Conservation (phyloP, 148 eudicot species). For the Silene latifolia region DNA sequence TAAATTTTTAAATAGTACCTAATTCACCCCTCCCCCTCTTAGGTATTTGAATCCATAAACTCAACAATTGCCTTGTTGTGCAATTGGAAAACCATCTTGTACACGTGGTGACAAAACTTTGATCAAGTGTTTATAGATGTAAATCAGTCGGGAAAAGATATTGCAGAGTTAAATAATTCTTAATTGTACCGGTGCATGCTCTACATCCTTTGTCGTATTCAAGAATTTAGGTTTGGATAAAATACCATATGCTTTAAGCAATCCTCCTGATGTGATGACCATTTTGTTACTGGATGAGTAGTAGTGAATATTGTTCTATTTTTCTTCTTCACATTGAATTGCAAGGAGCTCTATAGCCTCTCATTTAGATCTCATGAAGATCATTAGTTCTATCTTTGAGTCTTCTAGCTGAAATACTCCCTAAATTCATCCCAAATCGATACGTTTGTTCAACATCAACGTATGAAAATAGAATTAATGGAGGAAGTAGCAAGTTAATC, state of each 20-base stretch:
- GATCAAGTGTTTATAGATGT: neutral
- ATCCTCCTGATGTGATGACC: neutral
- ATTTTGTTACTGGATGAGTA: neutral
- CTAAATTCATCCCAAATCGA: no score
- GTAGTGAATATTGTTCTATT: neutral
- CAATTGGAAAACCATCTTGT: neutral
- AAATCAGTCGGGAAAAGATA: neutral
- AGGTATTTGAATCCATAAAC: no score
- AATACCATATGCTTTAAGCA: neutral
- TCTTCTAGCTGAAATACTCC: no score
- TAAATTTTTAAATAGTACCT: no score
- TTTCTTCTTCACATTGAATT: neutral
- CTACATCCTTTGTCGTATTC: slow-evolving; percentile 2
- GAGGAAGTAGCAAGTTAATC: neutral
- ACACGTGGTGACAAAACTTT: neutral
- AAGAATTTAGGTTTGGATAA: neutral
- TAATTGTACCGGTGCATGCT: neutral
- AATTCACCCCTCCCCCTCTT: no score
- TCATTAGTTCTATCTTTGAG: no score
- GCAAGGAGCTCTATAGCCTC: neutral
- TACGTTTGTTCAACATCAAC: no score
- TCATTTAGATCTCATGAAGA: no score
- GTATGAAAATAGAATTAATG: no score
- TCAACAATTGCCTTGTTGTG: no score
- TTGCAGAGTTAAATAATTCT: neutral